phyloP scores from a whole-genome alignment of 2,329 filamentous ascomycete genomes.

The Colletotrichum sp. region DNA sequence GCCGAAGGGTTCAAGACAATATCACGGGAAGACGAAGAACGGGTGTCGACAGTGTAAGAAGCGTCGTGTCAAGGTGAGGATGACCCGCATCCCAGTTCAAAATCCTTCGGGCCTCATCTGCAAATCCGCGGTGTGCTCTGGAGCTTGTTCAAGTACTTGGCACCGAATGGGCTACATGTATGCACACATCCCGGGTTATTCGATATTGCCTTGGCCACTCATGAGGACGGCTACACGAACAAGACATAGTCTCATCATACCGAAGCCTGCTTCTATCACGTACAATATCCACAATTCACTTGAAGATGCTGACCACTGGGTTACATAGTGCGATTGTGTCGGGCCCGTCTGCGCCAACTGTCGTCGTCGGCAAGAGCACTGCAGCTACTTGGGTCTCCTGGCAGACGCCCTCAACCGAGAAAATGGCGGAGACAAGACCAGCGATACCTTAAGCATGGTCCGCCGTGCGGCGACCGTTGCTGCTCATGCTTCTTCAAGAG shows the following conservation, averaged over 20 bases:
- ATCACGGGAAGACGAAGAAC: slow-evolving; percentile 22
- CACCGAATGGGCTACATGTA: not conserved
- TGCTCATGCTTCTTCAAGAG: slow-evolving; percentile 16
- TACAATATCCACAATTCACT: not conserved
- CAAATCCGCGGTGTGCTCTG: not conserved
- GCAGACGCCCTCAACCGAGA: slow-evolving; percentile 21
- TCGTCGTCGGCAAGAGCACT: slow-evolving; percentile 17
- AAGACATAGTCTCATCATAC: not conserved
- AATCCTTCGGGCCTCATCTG: not conserved
- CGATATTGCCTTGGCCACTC: not conserved
- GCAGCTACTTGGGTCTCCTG: slow-evolving; percentile 20
- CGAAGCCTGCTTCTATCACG: not conserved
- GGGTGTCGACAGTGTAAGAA: slow-evolving; percentile 22
- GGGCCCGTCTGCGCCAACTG: slow-evolving; percentile 21
- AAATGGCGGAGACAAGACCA: not conserved
- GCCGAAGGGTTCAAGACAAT: slow-evolving; percentile 20
- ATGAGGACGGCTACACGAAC: not conserved
- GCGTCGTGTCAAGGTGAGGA: slow-evolving; percentile 20
- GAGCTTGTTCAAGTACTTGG: not conserved
- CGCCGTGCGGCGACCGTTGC: slow-evolving; percentile 18
- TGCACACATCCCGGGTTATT: not conserved
- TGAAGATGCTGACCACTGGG: not conserved
- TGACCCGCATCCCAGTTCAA: not conserved
- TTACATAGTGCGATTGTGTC: slow-evolving; percentile 17
- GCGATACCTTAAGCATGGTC: slow-evolving; percentile 13